These are phyloP conservation scores for Cladosporium austrohemisphaericum DNA, from an alignment of 2,329 filamentous ascomycete genomes.

Conservation along the genomic window DNA sequence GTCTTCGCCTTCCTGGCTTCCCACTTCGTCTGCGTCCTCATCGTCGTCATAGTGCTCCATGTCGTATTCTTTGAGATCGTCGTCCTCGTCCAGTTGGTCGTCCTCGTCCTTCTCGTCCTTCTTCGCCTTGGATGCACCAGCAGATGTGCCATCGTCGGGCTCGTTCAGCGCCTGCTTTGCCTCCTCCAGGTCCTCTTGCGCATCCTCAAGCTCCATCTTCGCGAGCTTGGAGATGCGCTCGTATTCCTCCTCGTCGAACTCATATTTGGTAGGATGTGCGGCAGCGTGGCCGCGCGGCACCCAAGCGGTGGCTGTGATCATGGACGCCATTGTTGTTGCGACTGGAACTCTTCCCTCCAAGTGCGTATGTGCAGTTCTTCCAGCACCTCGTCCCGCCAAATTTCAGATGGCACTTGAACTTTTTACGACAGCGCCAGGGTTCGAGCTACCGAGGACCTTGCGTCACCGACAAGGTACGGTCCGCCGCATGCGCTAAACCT, in stretches of 20 bases:
- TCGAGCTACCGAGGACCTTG: no score
- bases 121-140: constrained; percentile 67
- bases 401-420: constrained; percentile 2
- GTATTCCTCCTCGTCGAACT: constrained; percentile 51
- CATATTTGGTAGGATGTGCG: constrained; percentile 47
- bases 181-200: constrained; percentile 76
- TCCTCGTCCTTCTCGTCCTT: constrained; percentile 44
- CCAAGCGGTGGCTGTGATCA: constrained; percentile 53
- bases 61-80: constrained; percentile 93
- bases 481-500: no score
- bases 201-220: constrained; percentile 78
- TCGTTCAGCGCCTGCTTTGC: constrained; percentile 51
- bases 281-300: constrained; percentile 51
- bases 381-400: constrained; percentile 9
- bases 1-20: constrained; percentile 41
- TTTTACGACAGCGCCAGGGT: background rate
- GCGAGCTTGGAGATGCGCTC: constrained; percentile 49
- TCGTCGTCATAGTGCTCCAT: constrained; percentile 94
- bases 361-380: background rate
- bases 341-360: background rate
- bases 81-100: constrained; percentile 51
- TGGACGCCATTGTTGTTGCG: constrained; percentile 45
- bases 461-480: no score
- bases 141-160: constrained; percentile 20
- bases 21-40: constrained; percentile 58